Evolutionary conservation across 805 yeast genomes (phyloP), one percentile per base, ranked within the genome.

Genomic region (Candida vaughaniae): DNA sequence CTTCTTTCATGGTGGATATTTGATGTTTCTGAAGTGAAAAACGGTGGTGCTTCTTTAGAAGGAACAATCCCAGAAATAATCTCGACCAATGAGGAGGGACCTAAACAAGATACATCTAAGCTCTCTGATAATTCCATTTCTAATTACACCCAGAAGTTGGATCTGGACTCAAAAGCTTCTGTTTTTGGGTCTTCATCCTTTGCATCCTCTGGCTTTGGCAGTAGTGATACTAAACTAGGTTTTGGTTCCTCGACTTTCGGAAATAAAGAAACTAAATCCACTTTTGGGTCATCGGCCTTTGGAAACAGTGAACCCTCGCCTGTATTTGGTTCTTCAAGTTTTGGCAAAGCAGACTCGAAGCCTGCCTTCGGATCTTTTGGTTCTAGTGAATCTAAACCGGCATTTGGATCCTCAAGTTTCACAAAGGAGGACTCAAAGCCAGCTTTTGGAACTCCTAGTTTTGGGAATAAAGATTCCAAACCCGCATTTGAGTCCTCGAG

Each of bases 1-100:
- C 52, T 87, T 16, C 58, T 77, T 28, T 68, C 75, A 3, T 85
- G 91, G 84, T 73, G 83, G 58, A 49, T 86, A 1, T 80, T 78
- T 55, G 78, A 81, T 47, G 33, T 35, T 9, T 4, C 32, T 4
- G 33, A 22, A 5, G 38, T 39, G 3, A 45, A 45, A 23, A 11
- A 16, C 2, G 29, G 25, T 3, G 12, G 15, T 4, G 39, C 27
- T 5, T 39, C 44, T 4, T 35, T 45, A 20, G 36, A 35, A 3
- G 16, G 15, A 15, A 25, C n/a, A 12, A 12, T 25, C 15, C 15
- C 15, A 8, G 15, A 10, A 10, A 11, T 25, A 6, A 7, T 8
- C 12, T 11, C n/a, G 12, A 25, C n/a, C 28, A 6, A 8, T 12
- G 15, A 25, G n/a, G 15, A 25, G n/a, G 12, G 12, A 6, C 12